A percentile compares a stretch with the other conserved stretches of the same genome.
These are phyloP conservation scores for Colletotrichum endophyticum DNA, from an alignment of 2,329 filamentous ascomycete species.

Conservation along the genomic window DNA sequence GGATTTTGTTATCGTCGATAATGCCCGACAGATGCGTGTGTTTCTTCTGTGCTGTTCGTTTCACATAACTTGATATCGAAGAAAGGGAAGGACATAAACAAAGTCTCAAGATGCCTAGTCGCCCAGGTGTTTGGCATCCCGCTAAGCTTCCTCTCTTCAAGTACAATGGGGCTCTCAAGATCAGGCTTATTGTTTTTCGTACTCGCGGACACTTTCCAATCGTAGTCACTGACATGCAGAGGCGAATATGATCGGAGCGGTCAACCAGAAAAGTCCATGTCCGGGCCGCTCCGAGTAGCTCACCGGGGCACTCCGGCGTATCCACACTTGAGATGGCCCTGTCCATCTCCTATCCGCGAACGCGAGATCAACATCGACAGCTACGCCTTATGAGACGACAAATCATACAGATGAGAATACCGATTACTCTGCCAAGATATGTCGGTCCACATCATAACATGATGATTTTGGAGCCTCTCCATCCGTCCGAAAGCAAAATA, in stretches of 20 bases:
- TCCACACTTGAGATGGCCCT: background rate
- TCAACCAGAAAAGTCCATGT: background rate
- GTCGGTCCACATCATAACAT: background rate
- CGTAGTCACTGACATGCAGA: rapidly evolving
- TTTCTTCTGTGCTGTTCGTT: background rate
- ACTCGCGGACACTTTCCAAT: background rate
- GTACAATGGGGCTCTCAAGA: background rate
- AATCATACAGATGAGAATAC: background rate
- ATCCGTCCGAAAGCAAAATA: background rate
- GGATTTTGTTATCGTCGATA: background rate
- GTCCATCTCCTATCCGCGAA: background rate
- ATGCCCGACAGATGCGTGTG: background rate
- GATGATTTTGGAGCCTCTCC: background rate
- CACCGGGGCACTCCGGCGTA: background rate
- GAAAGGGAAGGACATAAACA: rapidly evolving
- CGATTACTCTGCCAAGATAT: background rate
- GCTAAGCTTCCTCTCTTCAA: background rate
- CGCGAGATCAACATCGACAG: background rate
- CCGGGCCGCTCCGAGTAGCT: background rate
- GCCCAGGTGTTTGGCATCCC: background rate
- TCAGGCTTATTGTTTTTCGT: rapidly evolving
- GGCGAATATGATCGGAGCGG: background rate
- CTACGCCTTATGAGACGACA: background rate
- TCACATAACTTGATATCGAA: background rate
- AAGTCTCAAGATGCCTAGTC: background rate